A percentile compares a stretch with the other conserved stretches of the same genome.
These are phyloP conservation scores for Pochonia chlamydosporia DNA, from an alignment of 2,329 filamentous ascomycete genomes.

Conservation along the genomic window DNA sequence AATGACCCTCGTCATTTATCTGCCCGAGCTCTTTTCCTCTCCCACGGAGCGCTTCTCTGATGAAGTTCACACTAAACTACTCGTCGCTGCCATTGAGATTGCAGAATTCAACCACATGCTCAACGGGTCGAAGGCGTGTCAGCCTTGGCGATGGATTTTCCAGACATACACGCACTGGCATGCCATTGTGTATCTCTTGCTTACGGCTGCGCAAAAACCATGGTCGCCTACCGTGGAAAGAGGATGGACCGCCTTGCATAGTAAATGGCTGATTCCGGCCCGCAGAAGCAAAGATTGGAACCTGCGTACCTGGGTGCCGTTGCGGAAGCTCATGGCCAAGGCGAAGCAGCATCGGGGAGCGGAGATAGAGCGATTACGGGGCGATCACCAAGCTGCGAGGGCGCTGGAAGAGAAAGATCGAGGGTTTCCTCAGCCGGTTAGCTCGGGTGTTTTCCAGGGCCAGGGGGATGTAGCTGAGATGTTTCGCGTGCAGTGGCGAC, in stretches of 20 bases:
- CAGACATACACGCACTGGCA: slow-evolving; percentile 56
- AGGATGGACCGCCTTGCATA: slow-evolving; percentile 29
- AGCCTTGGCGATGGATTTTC: slow-evolving; percentile 53
- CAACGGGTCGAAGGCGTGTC: slow-evolving; percentile 41
- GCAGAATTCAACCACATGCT: slow-evolving; percentile 51
- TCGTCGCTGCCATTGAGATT: slow-evolving; percentile 44
- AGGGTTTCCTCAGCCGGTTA: no score
- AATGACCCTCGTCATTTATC: slow-evolving; percentile 48
- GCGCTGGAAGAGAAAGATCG: no score
- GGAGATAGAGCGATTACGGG: no score
- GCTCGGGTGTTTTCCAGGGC: no score
- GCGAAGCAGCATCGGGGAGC: no score
- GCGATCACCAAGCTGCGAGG: no score
- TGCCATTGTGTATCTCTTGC: slow-evolving; percentile 49
- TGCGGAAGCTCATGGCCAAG: not conserved
- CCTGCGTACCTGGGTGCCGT: not conserved
- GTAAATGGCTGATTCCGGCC: not conserved
- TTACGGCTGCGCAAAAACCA: slow-evolving; percentile 40
- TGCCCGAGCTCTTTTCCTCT: slow-evolving; percentile 41
- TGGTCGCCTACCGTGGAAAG: slow-evolving; percentile 41
- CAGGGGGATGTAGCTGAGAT: no score
- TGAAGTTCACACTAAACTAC: slow-evolving; percentile 36
- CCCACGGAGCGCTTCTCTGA: slow-evolving; percentile 29
- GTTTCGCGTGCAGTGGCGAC: no score
- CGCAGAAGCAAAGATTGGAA: not conserved